These are phyloP conservation scores for Tricholoma furcatifolium DNA, from an alignment of 768 basidiomycete species.

Conservation along the genomic window DNA sequence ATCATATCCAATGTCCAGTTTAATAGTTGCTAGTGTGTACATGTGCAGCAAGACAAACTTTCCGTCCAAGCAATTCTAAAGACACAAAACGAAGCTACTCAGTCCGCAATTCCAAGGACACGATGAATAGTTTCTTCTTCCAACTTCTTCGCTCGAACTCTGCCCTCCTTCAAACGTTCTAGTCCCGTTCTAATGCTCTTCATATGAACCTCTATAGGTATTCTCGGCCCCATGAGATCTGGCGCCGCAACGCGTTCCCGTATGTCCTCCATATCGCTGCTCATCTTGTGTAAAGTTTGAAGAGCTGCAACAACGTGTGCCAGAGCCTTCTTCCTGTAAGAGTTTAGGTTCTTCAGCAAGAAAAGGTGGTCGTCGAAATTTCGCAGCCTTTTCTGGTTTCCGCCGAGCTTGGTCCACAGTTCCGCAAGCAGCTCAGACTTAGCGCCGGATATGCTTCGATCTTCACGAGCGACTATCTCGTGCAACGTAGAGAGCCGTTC, in stretches of 20 bases:
- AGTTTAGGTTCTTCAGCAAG: constrained; percentile 53
- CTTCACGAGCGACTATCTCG: constrained; percentile 60
- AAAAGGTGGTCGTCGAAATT: constrained; percentile 49
- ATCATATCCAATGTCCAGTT: not conserved
- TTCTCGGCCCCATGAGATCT: constrained; percentile 52
- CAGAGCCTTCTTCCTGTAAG: constrained; percentile 59
- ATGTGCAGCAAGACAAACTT: constrained; percentile 7
- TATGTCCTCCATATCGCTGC: constrained; percentile 74
- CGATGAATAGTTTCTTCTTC: constrained; percentile 41
- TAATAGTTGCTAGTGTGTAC: constrained; percentile 7
- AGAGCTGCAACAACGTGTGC: constrained; percentile 67
- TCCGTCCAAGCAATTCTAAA: not conserved
- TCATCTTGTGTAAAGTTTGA: constrained; percentile 60
- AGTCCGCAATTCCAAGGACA: constrained; percentile 22
- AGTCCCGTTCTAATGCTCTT: constrained; percentile 66
- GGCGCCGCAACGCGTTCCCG: constrained; percentile 72
- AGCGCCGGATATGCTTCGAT: constrained; percentile 39
- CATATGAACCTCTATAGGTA: constrained; percentile 76
- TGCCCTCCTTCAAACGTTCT: constrained; percentile 58
- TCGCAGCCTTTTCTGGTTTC: constrained; percentile 50
- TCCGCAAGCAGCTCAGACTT: constrained; percentile 57
- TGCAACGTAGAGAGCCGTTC: constrained; percentile 55
- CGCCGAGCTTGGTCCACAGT: constrained; percentile 71
- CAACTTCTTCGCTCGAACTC: constrained; percentile 46
- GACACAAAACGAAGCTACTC: not conserved